These are phyloP conservation scores for Berberis vulgaris DNA, from an alignment of 164 flowering plant species.

Conservation along the genomic window DNA sequence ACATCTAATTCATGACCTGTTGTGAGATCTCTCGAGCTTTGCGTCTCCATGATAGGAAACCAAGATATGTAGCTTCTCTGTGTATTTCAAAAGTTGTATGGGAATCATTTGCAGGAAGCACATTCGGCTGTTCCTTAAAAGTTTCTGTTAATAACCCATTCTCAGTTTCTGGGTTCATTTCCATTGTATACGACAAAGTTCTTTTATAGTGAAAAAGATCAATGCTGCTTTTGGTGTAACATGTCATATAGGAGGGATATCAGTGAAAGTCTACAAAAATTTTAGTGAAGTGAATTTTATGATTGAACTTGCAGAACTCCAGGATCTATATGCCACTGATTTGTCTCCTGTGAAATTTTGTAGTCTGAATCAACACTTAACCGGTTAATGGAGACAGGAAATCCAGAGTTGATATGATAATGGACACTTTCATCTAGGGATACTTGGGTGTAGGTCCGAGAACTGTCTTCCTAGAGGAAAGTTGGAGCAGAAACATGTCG, in stretches of 20 bases:
- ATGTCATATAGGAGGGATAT: slow-evolving; percentile 6
- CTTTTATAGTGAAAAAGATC: slow-evolving; percentile 16
- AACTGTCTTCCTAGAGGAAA: too few relatives aligned
- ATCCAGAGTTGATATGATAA: too few relatives aligned
- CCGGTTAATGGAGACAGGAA: too few relatives aligned
- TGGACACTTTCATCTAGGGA: too few relatives aligned
- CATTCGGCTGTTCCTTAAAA: slow-evolving; percentile 10
- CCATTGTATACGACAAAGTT: slow-evolving; percentile 10
- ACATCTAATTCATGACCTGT: slow-evolving; percentile 9
- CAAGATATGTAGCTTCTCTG: slow-evolving; percentile 12
- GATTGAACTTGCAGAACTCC: too few relatives aligned
- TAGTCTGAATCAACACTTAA: too few relatives aligned
- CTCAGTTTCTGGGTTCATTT: slow-evolving; percentile 9
- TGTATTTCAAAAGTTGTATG: slow-evolving; percentile 2
- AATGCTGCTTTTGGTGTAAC: slow-evolving; percentile 16
- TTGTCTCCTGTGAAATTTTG: too few relatives aligned
- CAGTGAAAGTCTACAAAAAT: slow-evolving; percentile 5
- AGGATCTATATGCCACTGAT: too few relatives aligned
- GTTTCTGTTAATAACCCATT: slow-evolving; percentile 13
- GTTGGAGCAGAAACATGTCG: too few relatives aligned
- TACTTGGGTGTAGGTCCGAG: too few relatives aligned
- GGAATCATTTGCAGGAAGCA: slow-evolving; percentile 5
- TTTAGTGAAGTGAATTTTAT: too few relatives aligned
- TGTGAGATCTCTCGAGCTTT: slow-evolving; percentile 4
- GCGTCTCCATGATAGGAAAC: slow-evolving; percentile 13